These are phyloP conservation scores for Penicillium parvum DNA, from an alignment of 495 filamentous ascomycete genomes.

Conservation along the genomic window DNA sequence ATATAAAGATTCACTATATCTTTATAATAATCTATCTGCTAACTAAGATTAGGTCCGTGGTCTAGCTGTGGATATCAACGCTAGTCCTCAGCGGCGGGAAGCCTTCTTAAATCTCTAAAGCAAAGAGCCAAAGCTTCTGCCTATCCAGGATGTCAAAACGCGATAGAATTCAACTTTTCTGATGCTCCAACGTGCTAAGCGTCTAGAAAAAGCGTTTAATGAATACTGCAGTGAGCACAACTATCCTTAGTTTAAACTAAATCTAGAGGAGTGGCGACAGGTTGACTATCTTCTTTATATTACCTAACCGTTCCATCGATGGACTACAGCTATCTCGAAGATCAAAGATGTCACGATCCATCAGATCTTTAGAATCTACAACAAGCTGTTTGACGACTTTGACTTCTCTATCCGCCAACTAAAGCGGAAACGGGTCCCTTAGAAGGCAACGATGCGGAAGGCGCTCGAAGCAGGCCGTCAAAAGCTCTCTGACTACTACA, in stretches of 20 bases:
- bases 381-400: conserved; percentile 4
- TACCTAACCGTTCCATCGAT: conserved; percentile 6
- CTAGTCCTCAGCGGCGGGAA: conserved; percentile 10
- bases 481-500: conserved; percentile 4
- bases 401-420: not conserved
- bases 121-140: conserved; percentile 9
- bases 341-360: conserved; percentile 10
- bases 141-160: conserved; percentile 13
- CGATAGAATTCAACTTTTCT: not conserved
- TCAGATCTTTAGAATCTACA: conserved; percentile 11
- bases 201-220: conserved; percentile 2
- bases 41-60: not conserved
- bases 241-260: conserved; percentile 9
- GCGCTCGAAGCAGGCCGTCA: not conserved
- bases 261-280: conserved; percentile 7
- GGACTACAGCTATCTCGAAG: conserved; percentile 4
- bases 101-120: conserved; percentile 8
- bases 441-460: not conserved
- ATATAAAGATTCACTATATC: too few species aligned
- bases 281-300: conserved; percentile 14
- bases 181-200: conserved; percentile 12
- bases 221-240: not conserved
- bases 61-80: conserved; percentile 9
- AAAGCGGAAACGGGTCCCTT: not conserved
- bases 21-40: not conserved